Base-by-base conservation (phyloP, 306 rosid species). In the Fragaria iinumae region DNA sequence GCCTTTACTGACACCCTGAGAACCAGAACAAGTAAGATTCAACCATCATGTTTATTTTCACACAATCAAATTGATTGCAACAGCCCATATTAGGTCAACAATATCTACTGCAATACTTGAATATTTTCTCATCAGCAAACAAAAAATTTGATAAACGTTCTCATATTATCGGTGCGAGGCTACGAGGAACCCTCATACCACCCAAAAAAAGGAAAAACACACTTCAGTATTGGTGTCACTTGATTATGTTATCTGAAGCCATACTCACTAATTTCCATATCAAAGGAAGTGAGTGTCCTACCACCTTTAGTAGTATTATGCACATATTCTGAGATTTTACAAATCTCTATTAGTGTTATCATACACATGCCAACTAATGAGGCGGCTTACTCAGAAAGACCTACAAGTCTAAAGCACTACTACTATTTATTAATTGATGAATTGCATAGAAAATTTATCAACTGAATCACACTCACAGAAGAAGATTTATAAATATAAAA, bases 1-100 rank as follows among this genome's bases (percentile, higher is more conserved):
- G 20, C 93, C 93, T 87, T 89, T 89, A 80, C 90, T 87, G 32
- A 89, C 91, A 73, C 90, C 93, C 93, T 89, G 45, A 25, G 69
- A 82, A 41, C 36, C 77, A 67, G 3, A 72, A 2, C 17, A 75
- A 11, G 69, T 56, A 25, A 38, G 76, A 39, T 65, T 49, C 74
- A 76, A 52, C n/a, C 21, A 63, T 8, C 60, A 14, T n/a, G 59
- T 29, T 44, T 29, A 20, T 25, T 45, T 69, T 18, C 17, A 62
- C 9, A 45, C 17, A 74, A 29, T 18, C 45, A 29, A 44, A 18
- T 18, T 34, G 71, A 4, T 18, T 11, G 57, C 41, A 59, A 59
- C 14, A 62, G 20, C 23, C 55, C 44, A 0, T 21, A 62, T 23
- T 39, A 36, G 6, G 36, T 3, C 21, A n/a, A 72, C 14, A 67